Evolutionary conservation across 305 asterid genomes (phyloP).

Genomic region (Fraxinus sp.): DNA sequence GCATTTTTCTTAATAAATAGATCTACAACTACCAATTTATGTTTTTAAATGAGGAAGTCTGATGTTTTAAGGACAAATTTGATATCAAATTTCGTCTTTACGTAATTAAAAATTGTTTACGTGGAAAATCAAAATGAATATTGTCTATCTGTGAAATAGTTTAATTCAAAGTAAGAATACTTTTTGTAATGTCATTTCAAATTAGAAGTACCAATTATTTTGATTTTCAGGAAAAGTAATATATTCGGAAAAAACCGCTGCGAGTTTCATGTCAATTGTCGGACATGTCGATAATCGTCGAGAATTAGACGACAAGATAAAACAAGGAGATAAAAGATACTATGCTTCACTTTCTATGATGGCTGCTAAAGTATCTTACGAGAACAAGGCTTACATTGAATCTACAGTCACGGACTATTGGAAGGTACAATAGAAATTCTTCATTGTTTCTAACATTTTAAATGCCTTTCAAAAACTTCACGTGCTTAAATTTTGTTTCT

Average conservation of each 20-base stretch:
- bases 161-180: background rate
- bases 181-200: background rate
- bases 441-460: background rate
- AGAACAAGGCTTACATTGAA: slow-evolving; percentile 37
- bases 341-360: slow-evolving; percentile 37
- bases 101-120: background rate
- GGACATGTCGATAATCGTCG: slow-evolving; percentile 43
- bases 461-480: background rate
- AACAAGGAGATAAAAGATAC: slow-evolving; percentile 32
- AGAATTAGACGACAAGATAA: slow-evolving; percentile 25
- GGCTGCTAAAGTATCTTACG: slow-evolving; percentile 55
- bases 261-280: slow-evolving; percentile 26
- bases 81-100: background rate
- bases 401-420: slow-evolving; percentile 33
- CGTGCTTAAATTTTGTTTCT: background rate
- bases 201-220: background rate
- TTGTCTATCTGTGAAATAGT: background rate
- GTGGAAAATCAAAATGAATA: no score
- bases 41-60: no score
- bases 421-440: slow-evolving; percentile 34
- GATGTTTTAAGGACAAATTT: background rate
- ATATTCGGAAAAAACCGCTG: slow-evolving; percentile 31
- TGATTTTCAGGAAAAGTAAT: slow-evolving; percentile 34
- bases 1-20: background rate
- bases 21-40: background rate